Base-by-base conservation (phyloP, 352 stramenopile species). In the Plasmopara muralis region DNA sequence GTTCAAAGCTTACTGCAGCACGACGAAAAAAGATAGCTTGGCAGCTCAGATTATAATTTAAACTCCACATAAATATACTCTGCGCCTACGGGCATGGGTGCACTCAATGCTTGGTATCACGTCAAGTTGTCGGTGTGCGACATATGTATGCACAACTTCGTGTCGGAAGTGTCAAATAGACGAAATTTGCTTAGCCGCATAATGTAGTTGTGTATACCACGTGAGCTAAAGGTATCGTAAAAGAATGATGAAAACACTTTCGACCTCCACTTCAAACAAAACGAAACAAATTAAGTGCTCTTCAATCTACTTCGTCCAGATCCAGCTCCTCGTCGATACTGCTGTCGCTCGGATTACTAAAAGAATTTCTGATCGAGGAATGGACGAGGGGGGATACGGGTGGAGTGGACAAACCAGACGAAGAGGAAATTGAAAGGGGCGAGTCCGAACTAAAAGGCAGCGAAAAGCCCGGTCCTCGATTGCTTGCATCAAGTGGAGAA, bases 251-350 rank as follows among this genome's bases (percentile, higher is more conserved):
- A 25, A 25, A 3, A 25, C 20, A 25, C 20, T 25, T 25, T 41
- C 5, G 37, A 41, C 12, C 13, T 15, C n/a, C 37, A 14, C 37
- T 18, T 15, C 16, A 4, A 41, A n/a, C 37, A 1, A 8, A 41
- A 41, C 6, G 14, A 16, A 41, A n/a, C 9, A 38, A 38, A 53
- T 30, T 30, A 50, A 43, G 18, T 34, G 29, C 14, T n/a, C 18
- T 55, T 74, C 50, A 89, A 48, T 89, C 79, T 31, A 89, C 62
- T 52, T 76, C 67, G 28, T 89, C 74, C 65, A 89, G 62, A 33
- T 89, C 72, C 60, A 89, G 66, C 18, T 83, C 78, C 57, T 86
- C 75, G 29, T 77, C 63, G 34, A 75, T 64, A 49, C 65, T 77
- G 55, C 68, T 83, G 37, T 77, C 59, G 43, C 64, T 69, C 16